A percentile compares a stretch with the other conserved stretches of the same genome.
These are phyloP conservation scores for Apostasia shenzhenica DNA, from an alignment of 106 monocot genomes.

Conservation along the genomic window DNA sequence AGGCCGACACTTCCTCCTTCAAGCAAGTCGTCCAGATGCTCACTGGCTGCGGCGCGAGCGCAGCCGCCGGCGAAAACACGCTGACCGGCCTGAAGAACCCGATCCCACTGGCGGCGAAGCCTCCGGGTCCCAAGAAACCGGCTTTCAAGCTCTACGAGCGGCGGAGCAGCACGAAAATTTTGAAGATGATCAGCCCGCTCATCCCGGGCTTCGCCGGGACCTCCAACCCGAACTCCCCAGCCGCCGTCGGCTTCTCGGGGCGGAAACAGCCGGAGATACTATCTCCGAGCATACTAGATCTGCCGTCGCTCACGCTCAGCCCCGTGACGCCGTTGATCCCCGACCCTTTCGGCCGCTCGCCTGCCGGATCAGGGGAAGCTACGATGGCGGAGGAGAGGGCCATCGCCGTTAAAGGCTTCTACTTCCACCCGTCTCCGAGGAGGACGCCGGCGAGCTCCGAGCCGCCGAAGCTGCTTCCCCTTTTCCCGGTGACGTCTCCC, in stretches of 20 bases:
- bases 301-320: constrained; percentile 49
- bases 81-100: background rate
- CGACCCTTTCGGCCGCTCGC: constrained; percentile 31
- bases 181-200: constrained; percentile 36
- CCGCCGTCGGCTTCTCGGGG: constrained; percentile 19
- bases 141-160: constrained; percentile 75
- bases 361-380: constrained; percentile 6
- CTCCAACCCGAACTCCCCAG: constrained; percentile 11
- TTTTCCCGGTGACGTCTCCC: constrained; percentile 70
- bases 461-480: constrained; percentile 64
- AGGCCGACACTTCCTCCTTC: constrained; percentile 58
- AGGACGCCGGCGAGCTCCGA: constrained; percentile 29
- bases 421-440: constrained; percentile 52
- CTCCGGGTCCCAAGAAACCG: constrained; percentile 27
- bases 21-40: constrained; percentile 73
- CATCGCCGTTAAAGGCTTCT: constrained; percentile 58
- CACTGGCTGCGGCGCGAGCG: constrained; percentile 50
- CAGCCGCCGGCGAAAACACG: constrained; percentile 4
- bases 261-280: constrained; percentile 33
- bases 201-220: constrained; percentile 11
- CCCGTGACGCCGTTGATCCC: constrained; percentile 49
- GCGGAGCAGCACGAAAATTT: constrained; percentile 40
- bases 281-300: constrained; percentile 54
- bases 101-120: background rate
- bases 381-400: constrained; percentile 41